Base-by-base conservation (phyloP, 2,329 filamentous ascomycete species). In the Allantophomopsis cytisporea region DNA sequence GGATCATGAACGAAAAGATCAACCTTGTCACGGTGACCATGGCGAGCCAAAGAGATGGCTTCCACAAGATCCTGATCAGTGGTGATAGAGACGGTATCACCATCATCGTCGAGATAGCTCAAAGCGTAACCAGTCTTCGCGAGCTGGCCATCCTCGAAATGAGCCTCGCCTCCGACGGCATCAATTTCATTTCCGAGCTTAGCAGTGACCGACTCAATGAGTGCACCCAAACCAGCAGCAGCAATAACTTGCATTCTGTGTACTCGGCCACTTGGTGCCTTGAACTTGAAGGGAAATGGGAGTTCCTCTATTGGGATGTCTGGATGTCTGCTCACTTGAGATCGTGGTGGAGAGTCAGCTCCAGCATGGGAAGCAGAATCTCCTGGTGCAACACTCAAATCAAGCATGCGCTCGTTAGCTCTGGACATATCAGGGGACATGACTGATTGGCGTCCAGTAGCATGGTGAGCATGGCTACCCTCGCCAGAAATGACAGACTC, bases 221-320 rank as follows among this genome's bases (percentile, higher is more conserved):
- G 78, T 33, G 85, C 76, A 15, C 73, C 75, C 45, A 98, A 76
- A 33, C 91, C 91, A 40, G 85, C 76, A 16, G 82, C 76, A 10
- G 87, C 81, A 39, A 78, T 68, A 20, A 95, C 80, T 54, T 96
- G 91, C 38, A 98, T 65, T 40, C 91, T 79, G 61, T 98, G 91
- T 14, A 96, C 88, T 39, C 91, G 84, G 35, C 89, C 91, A 50
- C 85, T 88, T 1, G 91, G 91, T 2, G 91, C 87, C 68, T 96
- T 96, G 73, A 98, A 98, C 61, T 98, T 98, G 77, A 98, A 98
- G 2, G 89, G 77, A 62, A 96, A 98, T 0, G 89, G 85, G 10
- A 75, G 61, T 48, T 93, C 84, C 51, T 83, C 73, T 2, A 73
- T 65, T 5, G 68, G 63, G 4, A 67, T 62, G 14, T 79, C 69